Conservation (phyloP, 2,329 filamentous ascomycete species). For the Chaetomiaceae sp. region DNA sequence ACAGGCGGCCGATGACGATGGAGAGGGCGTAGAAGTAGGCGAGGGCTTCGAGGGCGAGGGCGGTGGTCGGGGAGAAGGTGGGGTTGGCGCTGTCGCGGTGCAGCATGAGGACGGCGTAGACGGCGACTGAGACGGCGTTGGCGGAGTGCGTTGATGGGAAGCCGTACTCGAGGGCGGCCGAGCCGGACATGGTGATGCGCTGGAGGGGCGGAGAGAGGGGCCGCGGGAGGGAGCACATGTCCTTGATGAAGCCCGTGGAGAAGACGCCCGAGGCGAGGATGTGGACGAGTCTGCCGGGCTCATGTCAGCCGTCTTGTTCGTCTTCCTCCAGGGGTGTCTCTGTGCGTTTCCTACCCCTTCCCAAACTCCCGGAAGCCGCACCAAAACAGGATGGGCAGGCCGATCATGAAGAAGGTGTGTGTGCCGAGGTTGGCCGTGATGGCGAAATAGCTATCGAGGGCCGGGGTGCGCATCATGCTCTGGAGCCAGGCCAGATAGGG, state of each 20-base stretch:
- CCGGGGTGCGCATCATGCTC: conserved; percentile 70
- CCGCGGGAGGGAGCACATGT: conserved; percentile 85
- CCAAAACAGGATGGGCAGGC: conserved; percentile 93
- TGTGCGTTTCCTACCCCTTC: conserved; percentile 63
- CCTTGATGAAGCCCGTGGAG: conserved; percentile 90
- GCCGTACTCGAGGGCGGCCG: conserved; percentile 90
- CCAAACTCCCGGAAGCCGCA: conserved; percentile 82
- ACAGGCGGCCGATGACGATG: conserved; percentile 85
- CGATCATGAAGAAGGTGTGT: conserved; percentile 98
- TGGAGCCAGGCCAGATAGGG: conserved; percentile 88
- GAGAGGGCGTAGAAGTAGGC: conserved; percentile 84
- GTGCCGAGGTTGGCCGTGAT: conserved; percentile 94
- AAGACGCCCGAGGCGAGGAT: conserved; percentile 76
- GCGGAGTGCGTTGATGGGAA: conserved; percentile 97
- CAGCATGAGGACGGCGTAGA: conserved; percentile 73
- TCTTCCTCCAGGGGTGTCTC: not conserved
- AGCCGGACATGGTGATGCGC: conserved; percentile 96
- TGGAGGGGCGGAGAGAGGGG: conserved; percentile 88
- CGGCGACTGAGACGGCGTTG: conserved; percentile 89
- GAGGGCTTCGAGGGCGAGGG: conserved; percentile 59
- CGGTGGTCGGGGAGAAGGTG: conserved; percentile 54
- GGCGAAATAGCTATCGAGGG: conserved; percentile 93
- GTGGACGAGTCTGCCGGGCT: conserved; percentile 56
- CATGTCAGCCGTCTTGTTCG: conserved; percentile 19
- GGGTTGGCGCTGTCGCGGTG: conserved; percentile 54